phyloP scores from a whole-genome alignment of 1,284 basidiomycete species.

The Phellopilus nigrolimitatus region DNA sequence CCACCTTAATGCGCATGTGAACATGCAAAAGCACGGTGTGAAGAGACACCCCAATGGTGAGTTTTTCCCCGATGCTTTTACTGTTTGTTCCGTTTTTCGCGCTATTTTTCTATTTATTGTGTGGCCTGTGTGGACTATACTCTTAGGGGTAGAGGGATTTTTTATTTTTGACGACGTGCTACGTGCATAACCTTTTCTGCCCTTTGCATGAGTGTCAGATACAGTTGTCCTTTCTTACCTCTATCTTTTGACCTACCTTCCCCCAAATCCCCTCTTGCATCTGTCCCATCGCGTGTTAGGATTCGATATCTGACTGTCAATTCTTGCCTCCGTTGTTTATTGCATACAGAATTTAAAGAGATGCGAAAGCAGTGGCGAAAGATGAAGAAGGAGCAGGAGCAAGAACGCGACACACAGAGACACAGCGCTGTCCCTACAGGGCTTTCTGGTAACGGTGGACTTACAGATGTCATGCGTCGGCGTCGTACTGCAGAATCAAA shows the following conservation, averaged over 20 bases:
- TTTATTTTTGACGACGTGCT: too few species aligned
- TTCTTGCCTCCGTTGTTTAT: background rate
- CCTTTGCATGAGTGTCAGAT: too few species aligned
- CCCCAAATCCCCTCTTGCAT: too few species aligned
- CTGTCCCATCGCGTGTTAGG: background rate
- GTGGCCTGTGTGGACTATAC: too few species aligned
- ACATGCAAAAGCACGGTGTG: slow-evolving; percentile 85
- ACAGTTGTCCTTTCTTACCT: too few species aligned
- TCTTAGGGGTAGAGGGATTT: too few species aligned
- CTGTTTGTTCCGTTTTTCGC: slow-evolving; percentile 14
- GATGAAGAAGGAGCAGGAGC: slow-evolving; percentile 74
- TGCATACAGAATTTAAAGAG: slow-evolving; percentile 86
- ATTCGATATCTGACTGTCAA: too few species aligned
- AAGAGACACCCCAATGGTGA: slow-evolving; percentile 81
- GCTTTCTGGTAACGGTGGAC: background rate
- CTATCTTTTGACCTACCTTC: too few species aligned
- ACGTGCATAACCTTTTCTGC: too few species aligned
- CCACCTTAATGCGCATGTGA: slow-evolving; percentile 89
- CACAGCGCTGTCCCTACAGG: slow-evolving; percentile 1
- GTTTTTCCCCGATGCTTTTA: slow-evolving; percentile 28
- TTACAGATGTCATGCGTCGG: slow-evolving; percentile 15
- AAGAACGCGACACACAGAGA: slow-evolving; percentile 8
- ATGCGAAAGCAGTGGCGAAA: slow-evolving; percentile 94
- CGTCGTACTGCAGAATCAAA: slow-evolving; percentile 13
- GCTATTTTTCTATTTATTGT: too few species aligned